These are phyloP conservation scores for Onygenales sp. DNA, from an alignment of 2,329 filamentous ascomycete genomes.

Conservation along the genomic window DNA sequence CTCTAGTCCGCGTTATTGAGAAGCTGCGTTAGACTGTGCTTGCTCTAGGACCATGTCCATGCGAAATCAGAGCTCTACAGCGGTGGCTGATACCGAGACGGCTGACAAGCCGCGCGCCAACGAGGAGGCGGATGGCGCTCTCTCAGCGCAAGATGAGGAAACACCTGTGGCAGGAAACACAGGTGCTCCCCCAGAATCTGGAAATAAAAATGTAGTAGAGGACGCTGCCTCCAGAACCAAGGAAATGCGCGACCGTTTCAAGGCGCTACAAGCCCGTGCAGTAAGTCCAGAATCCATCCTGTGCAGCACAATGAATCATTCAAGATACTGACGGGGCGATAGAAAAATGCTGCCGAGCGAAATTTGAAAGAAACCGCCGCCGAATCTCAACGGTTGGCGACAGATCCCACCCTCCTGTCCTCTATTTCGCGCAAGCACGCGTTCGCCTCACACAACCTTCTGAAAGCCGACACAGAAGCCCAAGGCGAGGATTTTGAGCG, in stretches of 20 bases:
- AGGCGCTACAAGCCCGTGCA: constrained; percentile 72
- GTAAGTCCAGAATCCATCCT: constrained; percentile 23
- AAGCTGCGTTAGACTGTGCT: too few relatives aligned
- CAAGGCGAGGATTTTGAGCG: constrained; percentile 88
- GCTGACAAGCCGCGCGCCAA: too few relatives aligned
- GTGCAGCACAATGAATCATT: not conserved
- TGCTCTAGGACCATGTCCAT: too few relatives aligned
- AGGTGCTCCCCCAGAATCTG: constrained; percentile 2
- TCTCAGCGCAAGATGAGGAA: not conserved
- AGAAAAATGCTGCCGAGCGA: constrained; percentile 34
- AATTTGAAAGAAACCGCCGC: constrained; percentile 78
- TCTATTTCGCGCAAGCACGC: constrained; percentile 78
- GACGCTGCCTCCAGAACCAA: constrained; percentile 26
- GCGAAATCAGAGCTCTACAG: too few relatives aligned
- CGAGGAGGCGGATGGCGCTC: too few relatives aligned
- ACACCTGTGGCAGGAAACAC: not conserved
- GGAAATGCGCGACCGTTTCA: constrained; percentile 70
- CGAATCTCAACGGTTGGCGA: constrained; percentile 69
- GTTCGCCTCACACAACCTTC: constrained; percentile 80
- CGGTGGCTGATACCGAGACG: too few relatives aligned
- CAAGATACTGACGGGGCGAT: constrained; percentile 13
- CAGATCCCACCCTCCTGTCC: constrained; percentile 67
- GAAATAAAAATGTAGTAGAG: constrained; percentile 7
- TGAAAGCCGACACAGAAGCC: constrained; percentile 83
- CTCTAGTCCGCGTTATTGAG: too few relatives aligned